phyloP scores from a whole-genome alignment of 148 eudicot species.

The Hydrangea macrophylla region DNA sequence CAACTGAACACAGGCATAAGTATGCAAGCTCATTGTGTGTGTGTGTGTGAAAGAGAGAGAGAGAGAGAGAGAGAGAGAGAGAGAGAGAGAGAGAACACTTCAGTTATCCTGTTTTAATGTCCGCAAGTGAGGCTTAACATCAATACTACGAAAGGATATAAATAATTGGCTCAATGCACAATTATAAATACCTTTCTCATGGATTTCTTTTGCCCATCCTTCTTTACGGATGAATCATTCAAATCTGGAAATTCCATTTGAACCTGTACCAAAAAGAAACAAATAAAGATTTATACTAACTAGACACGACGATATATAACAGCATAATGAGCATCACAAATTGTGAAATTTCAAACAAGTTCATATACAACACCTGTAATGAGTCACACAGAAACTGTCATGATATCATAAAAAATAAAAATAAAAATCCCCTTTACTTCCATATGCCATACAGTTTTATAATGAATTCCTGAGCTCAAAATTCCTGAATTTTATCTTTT shows the following conservation, averaged over 20 bases:
- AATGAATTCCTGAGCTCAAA: background rate
- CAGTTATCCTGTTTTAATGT: background rate
- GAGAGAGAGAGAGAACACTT: background rate
- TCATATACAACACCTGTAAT: conserved; percentile 1
- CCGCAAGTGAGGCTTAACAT: background rate
- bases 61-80: too few species aligned
- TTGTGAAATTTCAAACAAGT: background rate
- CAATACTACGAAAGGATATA: background rate
- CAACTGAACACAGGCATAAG: background rate
- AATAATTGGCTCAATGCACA: background rate
- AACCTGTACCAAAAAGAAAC: conserved; percentile 47
- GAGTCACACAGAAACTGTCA: background rate
- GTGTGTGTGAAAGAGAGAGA: too few species aligned
- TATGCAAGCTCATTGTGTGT: too few species aligned
- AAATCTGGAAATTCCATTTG: conserved; percentile 38
- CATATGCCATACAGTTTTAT: background rate
- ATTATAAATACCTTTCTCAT: conserved; percentile 53
- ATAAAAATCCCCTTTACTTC: too few species aligned
- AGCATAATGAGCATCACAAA: background rate
- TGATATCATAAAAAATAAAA: too few species aligned
- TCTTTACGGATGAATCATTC: conserved; percentile 14
- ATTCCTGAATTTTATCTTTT: background rate
- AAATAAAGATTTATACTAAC: background rate
- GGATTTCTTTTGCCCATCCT: conserved; percentile 18
- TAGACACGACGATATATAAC: background rate